Conservation (phyloP, 2,329 filamentous ascomycete species). For the Simplicillium sp. region DNA sequence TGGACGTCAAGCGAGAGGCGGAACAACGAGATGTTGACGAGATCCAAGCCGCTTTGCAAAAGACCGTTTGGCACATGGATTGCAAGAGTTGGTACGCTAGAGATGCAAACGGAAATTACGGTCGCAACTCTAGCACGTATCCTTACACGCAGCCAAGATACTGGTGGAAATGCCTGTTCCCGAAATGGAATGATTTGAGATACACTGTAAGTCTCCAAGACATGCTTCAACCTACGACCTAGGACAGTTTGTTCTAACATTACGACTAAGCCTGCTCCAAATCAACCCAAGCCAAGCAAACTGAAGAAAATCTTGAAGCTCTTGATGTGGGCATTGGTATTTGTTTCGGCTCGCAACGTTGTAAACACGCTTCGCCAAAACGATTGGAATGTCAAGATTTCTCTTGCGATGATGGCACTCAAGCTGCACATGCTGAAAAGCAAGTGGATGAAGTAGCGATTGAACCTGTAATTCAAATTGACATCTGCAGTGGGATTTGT, state of each 20-base stretch:
- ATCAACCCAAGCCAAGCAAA: too few species aligned
- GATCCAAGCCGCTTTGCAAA: constrained; percentile 20
- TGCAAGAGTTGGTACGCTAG: constrained; percentile 28
- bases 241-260: too few species aligned
- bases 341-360: too few species aligned
- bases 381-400: not conserved
- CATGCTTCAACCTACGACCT: too few species aligned
- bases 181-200: constrained; percentile 19
- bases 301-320: too few species aligned
- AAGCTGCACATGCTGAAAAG: not conserved
- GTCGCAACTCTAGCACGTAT: constrained; percentile 25
- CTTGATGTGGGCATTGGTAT: too few species aligned
- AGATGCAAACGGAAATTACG: constrained; percentile 11
- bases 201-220: constrained; percentile 18
- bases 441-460: not conserved
- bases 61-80: constrained; percentile 23
- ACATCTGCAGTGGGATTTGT: not conserved
- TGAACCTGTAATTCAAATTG: not conserved
- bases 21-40: constrained; percentile 21
- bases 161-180: constrained; percentile 27
- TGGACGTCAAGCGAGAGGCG: constrained; percentile 22
- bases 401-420: not conserved
- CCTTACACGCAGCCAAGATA: constrained; percentile 23
- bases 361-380: not conserved
- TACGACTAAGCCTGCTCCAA: too few species aligned